These are phyloP conservation scores for Besnoitia besnoiti DNA, from an alignment of 169 alveolate species.

Conservation along the genomic window DNA sequence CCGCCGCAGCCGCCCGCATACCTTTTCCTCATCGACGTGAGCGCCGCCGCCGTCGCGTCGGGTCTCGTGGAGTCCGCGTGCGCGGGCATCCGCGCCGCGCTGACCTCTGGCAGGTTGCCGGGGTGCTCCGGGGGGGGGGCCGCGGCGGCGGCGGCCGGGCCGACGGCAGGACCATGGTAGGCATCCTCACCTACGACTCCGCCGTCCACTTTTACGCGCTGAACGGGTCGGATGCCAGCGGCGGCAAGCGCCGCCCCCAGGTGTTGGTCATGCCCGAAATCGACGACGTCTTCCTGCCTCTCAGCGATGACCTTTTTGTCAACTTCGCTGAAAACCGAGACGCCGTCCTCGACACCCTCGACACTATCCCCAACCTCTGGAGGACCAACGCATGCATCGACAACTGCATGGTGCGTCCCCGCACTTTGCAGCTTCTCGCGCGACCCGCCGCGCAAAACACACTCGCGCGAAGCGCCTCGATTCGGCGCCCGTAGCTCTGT, in stretches of 20 bases:
- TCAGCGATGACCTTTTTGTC: constrained; percentile 91
- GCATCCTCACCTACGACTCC: constrained; percentile 95
- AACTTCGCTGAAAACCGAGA: constrained; percentile 76
- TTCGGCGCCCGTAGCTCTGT: no score
- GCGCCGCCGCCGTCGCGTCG: constrained; percentile 72
- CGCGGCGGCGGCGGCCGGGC: constrained; percentile 81
- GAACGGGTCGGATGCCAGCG: not conserved
- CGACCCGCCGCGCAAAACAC: no score
- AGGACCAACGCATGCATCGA: constrained; percentile 24
- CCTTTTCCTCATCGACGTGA: constrained; percentile 78
- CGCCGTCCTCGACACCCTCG: constrained; percentile 39
- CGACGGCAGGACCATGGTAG: constrained; percentile 90
- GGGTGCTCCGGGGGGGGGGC: not conserved
- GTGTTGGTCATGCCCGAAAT: constrained; percentile 92
- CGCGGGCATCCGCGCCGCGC: constrained; percentile 42
- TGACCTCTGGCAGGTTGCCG: constrained; percentile 30
- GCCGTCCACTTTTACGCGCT: constrained; percentile 91
- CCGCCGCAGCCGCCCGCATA: constrained; percentile 97
- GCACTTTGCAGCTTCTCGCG: no score
- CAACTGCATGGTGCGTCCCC: constrained; percentile 48
- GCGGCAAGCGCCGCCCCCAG: constrained; percentile 85
- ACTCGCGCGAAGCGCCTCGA: no score
- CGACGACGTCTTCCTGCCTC: constrained; percentile 92
- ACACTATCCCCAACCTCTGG: constrained; percentile 61
- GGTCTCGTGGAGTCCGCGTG: constrained; percentile 55